Conservation (phyloP, 2,329 filamentous ascomycete species). For the Davidsoniella virescens region DNA sequence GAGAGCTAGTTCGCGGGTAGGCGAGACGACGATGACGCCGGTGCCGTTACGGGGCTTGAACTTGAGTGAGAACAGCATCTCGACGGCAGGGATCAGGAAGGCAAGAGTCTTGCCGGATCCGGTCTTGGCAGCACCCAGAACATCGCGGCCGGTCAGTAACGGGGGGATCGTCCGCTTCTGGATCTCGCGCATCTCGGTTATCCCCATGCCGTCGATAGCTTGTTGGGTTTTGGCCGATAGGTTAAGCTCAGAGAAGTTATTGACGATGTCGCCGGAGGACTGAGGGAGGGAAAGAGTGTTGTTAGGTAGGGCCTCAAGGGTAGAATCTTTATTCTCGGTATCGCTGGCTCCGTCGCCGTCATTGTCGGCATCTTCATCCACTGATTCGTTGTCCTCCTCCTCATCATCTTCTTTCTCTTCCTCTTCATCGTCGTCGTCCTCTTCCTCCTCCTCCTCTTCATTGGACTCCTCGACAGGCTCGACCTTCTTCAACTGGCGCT, state of each 20-base stretch:
- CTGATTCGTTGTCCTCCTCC: slow-evolving; percentile 14
- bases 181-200: slow-evolving; percentile 90
- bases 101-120: slow-evolving; percentile 90
- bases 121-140: slow-evolving; percentile 89
- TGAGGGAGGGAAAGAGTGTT: slow-evolving; percentile 35
- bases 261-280: slow-evolving; percentile 41
- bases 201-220: slow-evolving; percentile 81
- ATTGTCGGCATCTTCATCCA: slow-evolving; percentile 7
- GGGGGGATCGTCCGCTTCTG: slow-evolving; percentile 78
- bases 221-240: slow-evolving; percentile 79
- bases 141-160: slow-evolving; percentile 74
- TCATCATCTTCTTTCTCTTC: slow-evolving; percentile 15
- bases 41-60: slow-evolving; percentile 94
- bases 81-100: slow-evolving; percentile 85
- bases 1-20: slow-evolving; percentile 81
- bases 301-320: slow-evolving; percentile 21
- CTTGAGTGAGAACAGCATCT: slow-evolving; percentile 75
- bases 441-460: slow-evolving; percentile 15
- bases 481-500: slow-evolving; percentile 18
- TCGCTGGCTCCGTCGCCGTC: slow-evolving; percentile 14
- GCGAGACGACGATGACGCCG: slow-evolving; percentile 82
- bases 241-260: slow-evolving; percentile 65
- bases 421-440: slow-evolving; percentile 14
- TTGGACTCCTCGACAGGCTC: slow-evolving; percentile 14
- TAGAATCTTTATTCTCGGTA: slow-evolving; percentile 19